Percentiles rank a stretch among this genome's conserved stretches.
Conservation (phyloP, 2,329 filamentous ascomycete genomes). For the Hypocreales sp. region DNA sequence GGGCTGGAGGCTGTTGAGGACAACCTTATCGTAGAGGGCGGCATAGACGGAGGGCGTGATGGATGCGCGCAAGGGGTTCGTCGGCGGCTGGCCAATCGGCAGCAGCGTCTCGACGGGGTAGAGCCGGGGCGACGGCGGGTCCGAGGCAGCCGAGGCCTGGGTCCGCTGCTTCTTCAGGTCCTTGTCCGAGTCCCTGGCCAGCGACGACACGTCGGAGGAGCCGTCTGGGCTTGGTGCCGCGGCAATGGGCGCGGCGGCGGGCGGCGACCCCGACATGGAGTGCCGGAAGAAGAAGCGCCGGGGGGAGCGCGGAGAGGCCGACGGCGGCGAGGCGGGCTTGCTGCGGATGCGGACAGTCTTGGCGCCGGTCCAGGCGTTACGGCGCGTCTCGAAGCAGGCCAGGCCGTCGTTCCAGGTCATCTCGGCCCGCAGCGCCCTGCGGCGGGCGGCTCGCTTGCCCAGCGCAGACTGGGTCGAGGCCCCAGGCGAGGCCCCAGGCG, state of each 20-base stretch:
- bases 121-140: slow-evolving; percentile 6
- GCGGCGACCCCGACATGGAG: slow-evolving; percentile 25
- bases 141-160: slow-evolving; percentile 17
- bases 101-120: slow-evolving; percentile 48
- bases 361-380: slow-evolving; percentile 78
- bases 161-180: slow-evolving; percentile 15
- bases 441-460: slow-evolving; percentile 37
- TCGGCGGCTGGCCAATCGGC: slow-evolving; percentile 53
- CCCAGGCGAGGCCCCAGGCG: too few species aligned
- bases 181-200: slow-evolving; percentile 19
- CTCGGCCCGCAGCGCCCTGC: slow-evolving; percentile 45
- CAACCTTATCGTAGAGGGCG: slow-evolving; percentile 80
- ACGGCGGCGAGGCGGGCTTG: slow-evolving; percentile 24
- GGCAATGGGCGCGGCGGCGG: slow-evolving; percentile 10
- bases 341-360: slow-evolving; percentile 38
- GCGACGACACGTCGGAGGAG: slow-evolving; percentile 26
- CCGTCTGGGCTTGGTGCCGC: slow-evolving; percentile 13
- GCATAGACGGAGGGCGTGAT: slow-evolving; percentile 62
- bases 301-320: slow-evolving; percentile 28
- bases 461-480: slow-evolving; percentile 25
- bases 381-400: slow-evolving; percentile 59
- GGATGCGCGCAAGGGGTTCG: slow-evolving; percentile 61
- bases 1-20: slow-evolving; percentile 64
- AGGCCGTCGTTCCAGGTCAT: slow-evolving; percentile 69
- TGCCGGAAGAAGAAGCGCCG: slow-evolving; percentile 35